Conservation (phyloP, 768 basidiomycete genomes). For the Auricularia sp. region DNA sequence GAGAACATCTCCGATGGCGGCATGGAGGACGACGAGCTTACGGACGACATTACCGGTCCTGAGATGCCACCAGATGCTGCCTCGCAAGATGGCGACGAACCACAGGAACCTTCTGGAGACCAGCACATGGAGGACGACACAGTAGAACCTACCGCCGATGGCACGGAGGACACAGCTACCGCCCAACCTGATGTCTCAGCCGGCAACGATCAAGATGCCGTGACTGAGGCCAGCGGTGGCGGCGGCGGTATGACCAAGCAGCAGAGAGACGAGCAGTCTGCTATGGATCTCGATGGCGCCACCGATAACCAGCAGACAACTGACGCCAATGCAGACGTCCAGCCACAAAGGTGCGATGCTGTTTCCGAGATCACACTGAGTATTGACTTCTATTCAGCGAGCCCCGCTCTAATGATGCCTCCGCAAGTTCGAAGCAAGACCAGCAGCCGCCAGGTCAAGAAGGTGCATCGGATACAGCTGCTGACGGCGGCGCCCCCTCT, state of each 20-base stretch:
- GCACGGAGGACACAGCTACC: slow-evolving; percentile 23
- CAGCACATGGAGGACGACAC: not conserved
- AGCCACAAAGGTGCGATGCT: not conserved
- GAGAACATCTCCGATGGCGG: slow-evolving; percentile 13
- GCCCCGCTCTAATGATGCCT: no score
- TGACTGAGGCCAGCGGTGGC: slow-evolving; percentile 4
- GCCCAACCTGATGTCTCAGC: slow-evolving; percentile 35
- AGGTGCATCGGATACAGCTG: slow-evolving; percentile 14
- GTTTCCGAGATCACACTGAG: no score
- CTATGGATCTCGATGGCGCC: not conserved
- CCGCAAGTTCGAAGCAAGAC: no score
- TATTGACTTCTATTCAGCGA: no score
- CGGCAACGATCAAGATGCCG: slow-evolving; percentile 26
- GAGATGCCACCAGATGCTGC: slow-evolving; percentile 12
- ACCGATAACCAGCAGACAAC: not conserved
- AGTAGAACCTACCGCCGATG: slow-evolving; percentile 16
- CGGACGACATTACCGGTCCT: slow-evolving; percentile 17
- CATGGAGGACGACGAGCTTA: slow-evolving; percentile 30
- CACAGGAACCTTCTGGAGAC: slow-evolving; percentile 13
- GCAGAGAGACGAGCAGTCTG: not conserved
- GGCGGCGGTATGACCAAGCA: slow-evolving; percentile 6
- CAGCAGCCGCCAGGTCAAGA: slow-evolving; percentile 5
- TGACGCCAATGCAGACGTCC: not conserved
- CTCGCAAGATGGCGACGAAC: slow-evolving; percentile 19
- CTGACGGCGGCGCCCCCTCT: slow-evolving; percentile 34